Percentiles rank a stretch among this genome's conserved stretches.
phyloP scores from a whole-genome alignment of 2,329 filamentous ascomycete genomes.

The Dothideomycetidae sp. region DNA sequence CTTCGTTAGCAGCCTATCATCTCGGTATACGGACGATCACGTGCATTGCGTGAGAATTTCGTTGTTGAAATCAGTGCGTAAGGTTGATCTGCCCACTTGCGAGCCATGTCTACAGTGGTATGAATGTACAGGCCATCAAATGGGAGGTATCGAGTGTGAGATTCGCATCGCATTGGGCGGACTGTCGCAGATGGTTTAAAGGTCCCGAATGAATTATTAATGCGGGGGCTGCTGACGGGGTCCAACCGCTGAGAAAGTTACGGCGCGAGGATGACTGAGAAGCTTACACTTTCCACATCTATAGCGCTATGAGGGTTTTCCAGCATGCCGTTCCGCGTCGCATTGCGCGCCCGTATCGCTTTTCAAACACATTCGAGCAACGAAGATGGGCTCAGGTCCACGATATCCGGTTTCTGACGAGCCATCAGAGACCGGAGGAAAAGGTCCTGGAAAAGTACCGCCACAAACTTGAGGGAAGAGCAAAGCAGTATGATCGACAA shows the following conservation, averaged over 20 bases:
- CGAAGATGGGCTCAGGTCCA: constrained; percentile 83
- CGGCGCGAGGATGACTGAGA: no score
- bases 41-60: constrained; percentile 18
- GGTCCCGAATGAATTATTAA: no score
- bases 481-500: constrained; percentile 41
- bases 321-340: not conserved
- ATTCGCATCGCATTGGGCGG: no score
- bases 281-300: no score
- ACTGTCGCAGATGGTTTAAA: no score
- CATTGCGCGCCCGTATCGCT: not conserved
- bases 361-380: constrained; percentile 34
- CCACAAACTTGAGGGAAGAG: constrained; percentile 71
- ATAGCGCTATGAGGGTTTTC: not conserved
- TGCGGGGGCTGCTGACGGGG: no score
- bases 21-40: constrained; percentile 6
- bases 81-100: constrained; percentile 19
- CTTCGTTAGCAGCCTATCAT: constrained; percentile 10
- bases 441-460: constrained; percentile 68
- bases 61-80: constrained; percentile 17
- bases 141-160: no score
- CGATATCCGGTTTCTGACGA: constrained; percentile 79
- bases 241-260: no score
- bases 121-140: no score
- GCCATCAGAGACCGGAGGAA: constrained; percentile 52
- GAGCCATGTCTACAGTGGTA: constrained; percentile 12